phyloP scores from a whole-genome alignment of 208 protist genomes.

The Trypanosoma mega region DNA sequence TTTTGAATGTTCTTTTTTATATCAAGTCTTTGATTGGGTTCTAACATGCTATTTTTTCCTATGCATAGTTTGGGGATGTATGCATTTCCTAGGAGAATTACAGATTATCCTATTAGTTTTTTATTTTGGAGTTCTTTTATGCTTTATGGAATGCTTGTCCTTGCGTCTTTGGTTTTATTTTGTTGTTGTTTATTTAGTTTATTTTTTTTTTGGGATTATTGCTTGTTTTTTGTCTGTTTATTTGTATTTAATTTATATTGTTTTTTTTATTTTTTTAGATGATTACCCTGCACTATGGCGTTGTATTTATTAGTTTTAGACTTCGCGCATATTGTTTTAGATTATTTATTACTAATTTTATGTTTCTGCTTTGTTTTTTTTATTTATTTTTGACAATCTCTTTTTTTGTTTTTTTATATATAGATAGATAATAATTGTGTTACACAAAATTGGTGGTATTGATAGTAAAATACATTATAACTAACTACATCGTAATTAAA shows the following conservation, averaged over 20 bases:
- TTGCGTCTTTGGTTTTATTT: slow-evolving; percentile 51
- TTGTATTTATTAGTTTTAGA: slow-evolving; percentile 64
- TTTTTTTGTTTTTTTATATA: slow-evolving; percentile 85
- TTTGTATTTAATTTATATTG: slow-evolving; percentile 68
- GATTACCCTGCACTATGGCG: slow-evolving; percentile 60
- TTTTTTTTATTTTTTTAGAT: slow-evolving; percentile 74
- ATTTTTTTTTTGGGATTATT: slow-evolving; percentile 67
- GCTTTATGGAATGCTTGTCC: slow-evolving; percentile 52
- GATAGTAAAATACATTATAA: slow-evolving; percentile 49
- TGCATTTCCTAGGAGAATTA: slow-evolving; percentile 62
- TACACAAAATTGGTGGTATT: slow-evolving; percentile 69
- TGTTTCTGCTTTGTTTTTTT: slow-evolving; percentile 70
- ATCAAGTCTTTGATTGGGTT: slow-evolving; percentile 49
- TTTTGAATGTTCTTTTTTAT: slow-evolving; percentile 68
- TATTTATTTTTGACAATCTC: slow-evolving; percentile 54
- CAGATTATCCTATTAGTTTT: slow-evolving; percentile 65
- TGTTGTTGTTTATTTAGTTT: slow-evolving; percentile 55
- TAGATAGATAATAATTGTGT: slow-evolving; percentile 81
- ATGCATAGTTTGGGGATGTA: slow-evolving; percentile 60
- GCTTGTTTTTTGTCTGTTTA: slow-evolving; percentile 73
- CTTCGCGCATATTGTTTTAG: slow-evolving; percentile 64
- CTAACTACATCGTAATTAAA: slow-evolving; percentile 60
- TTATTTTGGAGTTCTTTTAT: slow-evolving; percentile 68
- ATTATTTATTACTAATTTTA: slow-evolving; percentile 66
- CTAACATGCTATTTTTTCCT: slow-evolving; percentile 70